Percentiles rank a stretch among this genome's conserved stretches.
Conservation (phyloP, 768 basidiomycete genomes). For the Agrocybe pediades region DNA sequence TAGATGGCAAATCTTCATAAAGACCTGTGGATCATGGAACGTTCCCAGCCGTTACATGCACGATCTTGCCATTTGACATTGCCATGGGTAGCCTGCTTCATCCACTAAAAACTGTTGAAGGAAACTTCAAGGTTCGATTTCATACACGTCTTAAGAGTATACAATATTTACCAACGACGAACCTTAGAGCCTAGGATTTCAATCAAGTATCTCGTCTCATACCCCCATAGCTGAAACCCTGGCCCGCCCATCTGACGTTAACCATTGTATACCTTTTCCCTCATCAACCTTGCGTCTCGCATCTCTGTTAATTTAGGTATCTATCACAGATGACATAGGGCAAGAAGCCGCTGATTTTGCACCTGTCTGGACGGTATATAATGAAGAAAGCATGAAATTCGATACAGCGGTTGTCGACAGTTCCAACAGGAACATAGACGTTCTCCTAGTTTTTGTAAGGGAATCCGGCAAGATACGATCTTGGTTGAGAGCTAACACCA, state of each 20-base stretch:
- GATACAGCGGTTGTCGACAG: slow-evolving; percentile 34
- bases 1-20: too few species aligned
- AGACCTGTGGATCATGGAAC: too few species aligned
- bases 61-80: too few species aligned
- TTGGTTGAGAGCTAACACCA: neutral
- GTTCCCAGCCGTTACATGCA: too few species aligned
- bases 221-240: neutral
- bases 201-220: neutral
- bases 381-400: slow-evolving; percentile 34
- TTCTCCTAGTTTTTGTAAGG: slow-evolving; percentile 44
- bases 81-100: too few species aligned
- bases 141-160: too few species aligned
- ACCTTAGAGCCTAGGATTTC: neutral
- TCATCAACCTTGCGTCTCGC: neutral
- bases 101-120: too few species aligned
- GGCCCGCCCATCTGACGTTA: neutral
- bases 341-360: slow-evolving; percentile 32
- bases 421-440: slow-evolving; percentile 39
- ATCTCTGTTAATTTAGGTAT: neutral
- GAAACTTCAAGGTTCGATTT: too few species aligned
- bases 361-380: slow-evolving; percentile 38
- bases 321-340: slow-evolving; percentile 22
- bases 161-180: too few species aligned
- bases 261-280: neutral
- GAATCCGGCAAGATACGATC: neutral